A percentile compares a stretch with the other conserved stretches of the same genome.
Conservation (phyloP, 192 early-diverging fungal genomes). For the Spizellomyces punctatus region DNA sequence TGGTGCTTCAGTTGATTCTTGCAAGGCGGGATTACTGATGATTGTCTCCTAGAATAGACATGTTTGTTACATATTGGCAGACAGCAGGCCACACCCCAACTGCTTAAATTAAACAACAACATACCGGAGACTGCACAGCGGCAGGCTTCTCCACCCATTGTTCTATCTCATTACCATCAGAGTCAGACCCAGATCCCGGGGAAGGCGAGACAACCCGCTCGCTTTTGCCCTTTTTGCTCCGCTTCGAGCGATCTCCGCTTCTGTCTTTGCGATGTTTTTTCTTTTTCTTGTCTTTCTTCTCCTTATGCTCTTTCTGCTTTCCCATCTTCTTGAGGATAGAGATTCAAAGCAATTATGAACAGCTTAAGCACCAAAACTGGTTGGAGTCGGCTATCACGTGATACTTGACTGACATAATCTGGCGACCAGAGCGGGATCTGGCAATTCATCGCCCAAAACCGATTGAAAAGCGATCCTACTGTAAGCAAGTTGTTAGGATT, state of each 20-base stretch:
- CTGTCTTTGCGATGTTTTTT: conserved; percentile 31
- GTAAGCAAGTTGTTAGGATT: too few relatives aligned
- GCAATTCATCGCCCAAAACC: too few relatives aligned
- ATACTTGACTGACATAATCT: too few relatives aligned
- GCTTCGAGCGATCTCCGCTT: conserved; percentile 36
- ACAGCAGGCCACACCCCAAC: background rate
- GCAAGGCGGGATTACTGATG: background rate
- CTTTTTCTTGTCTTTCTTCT: conserved; percentile 18
- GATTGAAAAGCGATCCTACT: too few relatives aligned
- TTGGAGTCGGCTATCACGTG: too few relatives aligned
- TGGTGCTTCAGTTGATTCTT: conserved; percentile 5
- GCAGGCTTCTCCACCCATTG: conserved; percentile 39
- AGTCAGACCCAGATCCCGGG: background rate
- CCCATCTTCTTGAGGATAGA: background rate
- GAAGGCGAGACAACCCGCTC: background rate
- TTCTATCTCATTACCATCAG: conserved; percentile 25
- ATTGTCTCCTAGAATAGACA: background rate
- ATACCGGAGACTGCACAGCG: background rate
- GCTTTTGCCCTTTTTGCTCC: conserved; percentile 33
- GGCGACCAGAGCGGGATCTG: too few relatives aligned
- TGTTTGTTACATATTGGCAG: background rate
- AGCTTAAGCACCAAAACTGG: too few relatives aligned
- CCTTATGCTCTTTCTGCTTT: conserved; percentile 16
- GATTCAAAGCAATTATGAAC: too few relatives aligned
- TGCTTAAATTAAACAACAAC: background rate